A percentile compares a stretch with the other conserved stretches of the same genome.
Conservation (phyloP, 1,139 yeast genomes). For the Saccharomyces hybrid region DNA sequence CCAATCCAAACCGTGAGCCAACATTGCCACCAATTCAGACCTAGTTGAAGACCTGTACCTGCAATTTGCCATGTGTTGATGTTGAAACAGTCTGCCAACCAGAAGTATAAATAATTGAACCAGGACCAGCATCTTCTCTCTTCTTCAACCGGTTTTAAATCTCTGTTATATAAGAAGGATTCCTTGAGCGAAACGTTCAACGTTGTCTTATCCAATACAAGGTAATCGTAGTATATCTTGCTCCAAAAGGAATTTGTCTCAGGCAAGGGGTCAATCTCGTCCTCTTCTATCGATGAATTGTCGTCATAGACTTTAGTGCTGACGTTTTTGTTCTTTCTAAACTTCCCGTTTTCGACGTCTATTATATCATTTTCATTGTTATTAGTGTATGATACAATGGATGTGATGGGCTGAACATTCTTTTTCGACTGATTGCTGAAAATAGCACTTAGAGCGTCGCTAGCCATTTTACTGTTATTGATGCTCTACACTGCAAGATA, state of each 20-base stretch:
- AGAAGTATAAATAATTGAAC: constrained; percentile 66
- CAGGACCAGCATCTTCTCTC: constrained; percentile 65
- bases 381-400: constrained; percentile 4
- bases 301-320: constrained; percentile 2
- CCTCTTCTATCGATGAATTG: constrained; percentile 6
- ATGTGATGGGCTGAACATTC: constrained; percentile 4
- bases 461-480: not conserved
- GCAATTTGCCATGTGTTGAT: constrained; percentile 86
- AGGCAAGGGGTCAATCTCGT: not conserved
- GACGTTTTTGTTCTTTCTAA: not conserved
- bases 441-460: constrained; percentile 7
- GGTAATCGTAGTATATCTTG: constrained; percentile 16
- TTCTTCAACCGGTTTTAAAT: constrained; percentile 58
- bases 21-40: constrained; percentile 79
- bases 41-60: constrained; percentile 63
- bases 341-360: not conserved
- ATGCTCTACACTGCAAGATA: not conserved
- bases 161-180: constrained; percentile 51
- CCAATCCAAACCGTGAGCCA: constrained; percentile 83
- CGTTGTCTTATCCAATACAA: constrained; percentile 16
- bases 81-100: constrained; percentile 84
- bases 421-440: constrained; percentile 5
- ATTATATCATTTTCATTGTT: not conserved
- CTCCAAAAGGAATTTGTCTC: constrained; percentile 16
- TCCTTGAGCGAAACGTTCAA: constrained; percentile 29